These are phyloP conservation scores for Jaltomata sinuosa DNA, from an alignment of 257 asterid genomes.

Conservation along the genomic window DNA sequence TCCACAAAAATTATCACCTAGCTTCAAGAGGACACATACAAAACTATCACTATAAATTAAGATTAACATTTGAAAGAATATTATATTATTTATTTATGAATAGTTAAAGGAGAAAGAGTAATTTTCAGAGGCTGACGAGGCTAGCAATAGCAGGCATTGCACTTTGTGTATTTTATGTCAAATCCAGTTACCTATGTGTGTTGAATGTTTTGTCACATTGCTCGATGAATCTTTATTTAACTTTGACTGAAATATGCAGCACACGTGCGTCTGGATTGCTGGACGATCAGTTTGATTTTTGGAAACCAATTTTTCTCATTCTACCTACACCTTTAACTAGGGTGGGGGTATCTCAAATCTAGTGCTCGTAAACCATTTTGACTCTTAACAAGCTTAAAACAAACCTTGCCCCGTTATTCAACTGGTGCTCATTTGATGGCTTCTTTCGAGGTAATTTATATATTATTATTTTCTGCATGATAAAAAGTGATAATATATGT, in stretches of 20 bases:
- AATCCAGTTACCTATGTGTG: conserved; percentile 6
- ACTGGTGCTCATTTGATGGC: no score
- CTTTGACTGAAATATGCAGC: background rate
- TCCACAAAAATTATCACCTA: background rate
- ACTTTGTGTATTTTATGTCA: conserved; percentile 2
- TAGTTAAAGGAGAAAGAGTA: background rate
- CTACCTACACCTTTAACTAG: background rate
- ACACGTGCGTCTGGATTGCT: conserved; percentile 1
- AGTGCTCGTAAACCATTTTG: background rate
- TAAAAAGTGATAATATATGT: no score
- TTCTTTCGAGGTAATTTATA: no score
- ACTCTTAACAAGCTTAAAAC: background rate
- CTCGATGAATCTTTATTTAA: conserved; percentile 4
- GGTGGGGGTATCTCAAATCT: background rate
- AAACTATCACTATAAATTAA: background rate
- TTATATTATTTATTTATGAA: background rate
- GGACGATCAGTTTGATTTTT: background rate
- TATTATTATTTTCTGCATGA: no score
- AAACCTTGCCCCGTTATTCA: no score
- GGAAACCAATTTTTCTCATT: background rate
- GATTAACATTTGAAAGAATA: background rate
- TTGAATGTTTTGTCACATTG: conserved; percentile 5
- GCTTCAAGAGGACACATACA: background rate
- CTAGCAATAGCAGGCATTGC: background rate
- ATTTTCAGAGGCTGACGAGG: background rate